Base-by-base conservation (phyloP, 305 asterid species). In the Solanum hybrid region DNA sequence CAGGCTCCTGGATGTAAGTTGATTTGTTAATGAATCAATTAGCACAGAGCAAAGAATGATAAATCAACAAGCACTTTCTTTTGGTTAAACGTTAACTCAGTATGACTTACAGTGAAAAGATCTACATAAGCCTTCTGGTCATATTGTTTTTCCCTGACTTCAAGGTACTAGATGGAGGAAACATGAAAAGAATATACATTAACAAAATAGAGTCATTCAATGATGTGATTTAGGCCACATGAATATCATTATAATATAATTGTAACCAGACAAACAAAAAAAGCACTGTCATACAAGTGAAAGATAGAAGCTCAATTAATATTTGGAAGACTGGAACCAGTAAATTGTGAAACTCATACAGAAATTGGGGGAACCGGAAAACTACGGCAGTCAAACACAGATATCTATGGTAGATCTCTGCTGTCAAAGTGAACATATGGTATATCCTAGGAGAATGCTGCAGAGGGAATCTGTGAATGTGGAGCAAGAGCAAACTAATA, bases 101-200 rank as follows among this genome's bases (percentile, higher is more conserved):
- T 29, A 76, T 77, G 86, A 22, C 98, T 95, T 93, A 97, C 99
- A 33, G 96, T 94, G 95, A 92, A 97, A 38, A 97, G 92, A 89
- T 96, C 97, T 17, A 96, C 92, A 88, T 93, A 96, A 37, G 90
- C 96, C 93, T 97, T 97, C 95, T 92, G 77, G 94, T 97, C 99
- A 79, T 97, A 97, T 93, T 96, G 99, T 93, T 97, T 96, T 95
- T 97, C 99, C 93, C 99, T 94, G 91, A 96, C 98, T 93, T 97
- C 98, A 83, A 97, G 99, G 93, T 96, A 39, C 99, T 96, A 92
- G 57, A 92, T 32, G 84, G 41, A 78, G 39, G 77, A 73, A 39
- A 51, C 70, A 57, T 26, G 87, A 82, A 82, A 82, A 82, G 38
- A 82, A 41, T 82, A 41, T 82, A 15, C 26, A 27, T 17, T 27